Evolutionary conservation across 2,329 filamentous ascomycete genomes (phyloP), one percentile per base, ranked within the genome.

Genomic region (Emmonsiellopsis sp.): DNA sequence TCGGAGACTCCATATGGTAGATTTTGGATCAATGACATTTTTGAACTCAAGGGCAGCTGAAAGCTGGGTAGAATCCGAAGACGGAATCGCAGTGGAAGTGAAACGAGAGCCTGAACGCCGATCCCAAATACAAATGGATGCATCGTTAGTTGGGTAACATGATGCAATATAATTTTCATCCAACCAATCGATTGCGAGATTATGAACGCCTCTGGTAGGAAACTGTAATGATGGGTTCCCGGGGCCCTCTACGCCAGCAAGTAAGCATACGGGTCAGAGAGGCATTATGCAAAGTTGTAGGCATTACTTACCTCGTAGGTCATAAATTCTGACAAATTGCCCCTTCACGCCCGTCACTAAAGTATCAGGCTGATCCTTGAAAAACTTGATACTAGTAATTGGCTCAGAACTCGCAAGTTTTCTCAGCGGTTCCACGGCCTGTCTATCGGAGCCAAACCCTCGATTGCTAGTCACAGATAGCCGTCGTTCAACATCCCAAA

Each of bases 151-250:
- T 2, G 79, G 74, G 46, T 65, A 64, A 46, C 79, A 80, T 11
- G 81, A 83, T 4, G 82, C 76, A 59, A 85, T 82, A 61, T 83
- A 84, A 53, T 85, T 83, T 61, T 84, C 79, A 61, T 85, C 81
- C 49, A 80, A 66, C 56, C 79, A 80, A 65, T 85, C 80, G 56
- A 85, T 81, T 6, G 82, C 78, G 53, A 85, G 70, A 57, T 84
- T 84, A 62, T 84, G 78, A 7, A 85, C 81, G 60, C 82, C 81
- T 13, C 77, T 74, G 2, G 82, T 84, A 2, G 77, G 70, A 51
- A 79, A 73, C 62, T 76, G 64, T 53, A 77, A 56, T n/a, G 69
- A 69, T 11, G 71, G 68, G 51, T 69, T 71, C 2, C 68, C 68
- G 4, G 65, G 63, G 2, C 64, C 64, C 60, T 71, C 66, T 69